Evolutionary conservation across 164 flowering plant genomes (phyloP).

Genomic region (Vitis rotundifolia): DNA sequence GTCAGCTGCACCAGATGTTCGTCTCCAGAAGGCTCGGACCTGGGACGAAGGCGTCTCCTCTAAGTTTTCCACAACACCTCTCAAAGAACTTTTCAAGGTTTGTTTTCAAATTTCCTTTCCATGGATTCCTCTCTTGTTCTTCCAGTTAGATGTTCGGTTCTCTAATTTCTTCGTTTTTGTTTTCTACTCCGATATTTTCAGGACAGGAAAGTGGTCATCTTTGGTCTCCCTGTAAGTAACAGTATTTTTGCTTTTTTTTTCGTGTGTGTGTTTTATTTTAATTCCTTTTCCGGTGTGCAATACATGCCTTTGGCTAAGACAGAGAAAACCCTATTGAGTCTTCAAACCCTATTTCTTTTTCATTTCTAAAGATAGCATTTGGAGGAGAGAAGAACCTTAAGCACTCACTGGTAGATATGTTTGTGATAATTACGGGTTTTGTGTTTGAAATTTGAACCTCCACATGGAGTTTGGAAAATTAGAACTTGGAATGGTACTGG

Average conservation of each 20-base stretch:
- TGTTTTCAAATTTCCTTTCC: not conserved
- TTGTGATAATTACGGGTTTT: too few species aligned
- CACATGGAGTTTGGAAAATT: too few species aligned
- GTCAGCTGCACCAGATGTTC: slow-evolving; percentile 68
- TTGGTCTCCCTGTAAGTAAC: slow-evolving; percentile 93
- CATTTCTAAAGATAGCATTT: too few species aligned
- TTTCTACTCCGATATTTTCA: slow-evolving; percentile 30
- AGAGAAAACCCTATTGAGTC: too few species aligned
- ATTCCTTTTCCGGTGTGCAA: not conserved
- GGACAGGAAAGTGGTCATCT: slow-evolving; percentile 95
- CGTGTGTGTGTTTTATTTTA: not conserved
- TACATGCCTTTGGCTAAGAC: not conserved
- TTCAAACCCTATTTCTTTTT: too few species aligned
- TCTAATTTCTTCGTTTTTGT: not conserved
- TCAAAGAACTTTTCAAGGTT: slow-evolving; percentile 82
- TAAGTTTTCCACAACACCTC: slow-evolving; percentile 83
- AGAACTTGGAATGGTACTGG: too few species aligned
- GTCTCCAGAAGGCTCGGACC: slow-evolving; percentile 86
- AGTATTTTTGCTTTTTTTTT: not conserved
- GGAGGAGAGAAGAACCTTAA: too few species aligned
- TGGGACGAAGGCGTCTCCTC: slow-evolving; percentile 99
- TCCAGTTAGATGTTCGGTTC: too few species aligned
- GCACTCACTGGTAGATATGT: too few species aligned
- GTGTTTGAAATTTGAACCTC: too few species aligned
- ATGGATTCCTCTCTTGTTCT: not conserved